A percentile compares a stretch with the other conserved stretches of the same genome.
Conservation (phyloP, 257 asterid species). For the Fraxinus quadrangulata region DNA sequence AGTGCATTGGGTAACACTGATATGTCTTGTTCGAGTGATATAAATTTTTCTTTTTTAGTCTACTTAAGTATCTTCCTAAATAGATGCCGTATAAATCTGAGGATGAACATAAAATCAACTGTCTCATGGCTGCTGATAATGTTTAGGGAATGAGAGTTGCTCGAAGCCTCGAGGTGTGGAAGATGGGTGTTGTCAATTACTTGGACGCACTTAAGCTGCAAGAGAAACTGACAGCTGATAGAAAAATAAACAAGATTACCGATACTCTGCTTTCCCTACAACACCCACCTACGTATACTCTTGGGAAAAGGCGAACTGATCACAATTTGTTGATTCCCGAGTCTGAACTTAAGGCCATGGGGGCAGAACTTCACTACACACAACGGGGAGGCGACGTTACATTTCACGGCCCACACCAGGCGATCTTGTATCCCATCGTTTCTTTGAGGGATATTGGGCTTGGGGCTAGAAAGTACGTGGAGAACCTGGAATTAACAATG, state of each 20-base stretch:
- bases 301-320: constrained; percentile 66
- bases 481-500: constrained; percentile 71
- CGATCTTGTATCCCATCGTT: constrained; percentile 68
- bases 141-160: constrained; percentile 39
- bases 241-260: constrained; percentile 47
- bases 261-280: constrained; percentile 63
- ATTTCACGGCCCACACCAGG: constrained; percentile 65
- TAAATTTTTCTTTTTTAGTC: too few relatives aligned
- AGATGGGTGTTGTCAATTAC: constrained; percentile 59
- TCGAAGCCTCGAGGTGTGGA: constrained; percentile 60
- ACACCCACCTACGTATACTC: constrained; percentile 81
- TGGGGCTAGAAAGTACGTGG: constrained; percentile 70
- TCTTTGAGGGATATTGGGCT: constrained; percentile 61
- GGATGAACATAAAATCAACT: background rate
- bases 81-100: too few relatives aligned
- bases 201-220: constrained; percentile 63
- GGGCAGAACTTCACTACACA: constrained; percentile 61
- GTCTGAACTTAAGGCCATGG: constrained; percentile 58
- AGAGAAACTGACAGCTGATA: constrained; percentile 50
- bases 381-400: constrained; percentile 85
- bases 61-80: too few relatives aligned
- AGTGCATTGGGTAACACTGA: background rate
- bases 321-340: constrained; percentile 59
- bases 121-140: background rate
- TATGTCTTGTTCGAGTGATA: too few relatives aligned